Evolutionary conservation across 2,329 filamentous ascomycete species (phyloP), one percentile per base, ranked within the genome.

Genomic region (Scedosporium aurantiacum): DNA sequence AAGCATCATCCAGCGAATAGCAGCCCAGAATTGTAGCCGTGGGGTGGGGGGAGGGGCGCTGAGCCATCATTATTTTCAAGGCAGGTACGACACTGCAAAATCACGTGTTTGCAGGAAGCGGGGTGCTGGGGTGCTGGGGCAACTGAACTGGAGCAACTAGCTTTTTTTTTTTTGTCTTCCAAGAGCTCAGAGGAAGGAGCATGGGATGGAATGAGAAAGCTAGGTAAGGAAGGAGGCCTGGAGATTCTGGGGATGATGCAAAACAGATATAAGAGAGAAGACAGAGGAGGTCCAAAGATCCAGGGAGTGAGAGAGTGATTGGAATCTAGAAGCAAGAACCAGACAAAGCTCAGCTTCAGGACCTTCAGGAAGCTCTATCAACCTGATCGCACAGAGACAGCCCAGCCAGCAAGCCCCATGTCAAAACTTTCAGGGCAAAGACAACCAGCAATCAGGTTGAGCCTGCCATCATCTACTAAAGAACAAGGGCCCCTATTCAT

Each of bases 1-100:
- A 68, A 69, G 64, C 63, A 57, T 63, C 62, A 54, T 37, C 60
- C 40, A 28, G 62, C 60, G 73, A 65, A 61, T 64, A 64, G 65
- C 63, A 67, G 66, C 65, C 63, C 61, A 21, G 41, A 56, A 60
- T 61, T 57, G 62, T 40, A 21, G 47, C 25, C 43, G 16, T 27
- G 27, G 28, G n/a, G 58, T 60, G 58, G 58, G 58, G 58, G 58
- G 58, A 47, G 43, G 23, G 21, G 21, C 21, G n/a, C 45, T 60
- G 58, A 55, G 47, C 58, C 28, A 55, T 54, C 50, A 52, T 41
- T 10, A 8, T 55, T 32, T 32, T 32, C 27, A n/a, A 57, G 27
- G 54, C 25, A 50, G 45, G 58, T 37, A 60, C 45, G 10, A 47
- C 27, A 21, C 32, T 37, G 32, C 4, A 8, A 47, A 25, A 60